Conservation (phyloP, 495 filamentous ascomycete species). For the Bathelium albidoporum region DNA sequence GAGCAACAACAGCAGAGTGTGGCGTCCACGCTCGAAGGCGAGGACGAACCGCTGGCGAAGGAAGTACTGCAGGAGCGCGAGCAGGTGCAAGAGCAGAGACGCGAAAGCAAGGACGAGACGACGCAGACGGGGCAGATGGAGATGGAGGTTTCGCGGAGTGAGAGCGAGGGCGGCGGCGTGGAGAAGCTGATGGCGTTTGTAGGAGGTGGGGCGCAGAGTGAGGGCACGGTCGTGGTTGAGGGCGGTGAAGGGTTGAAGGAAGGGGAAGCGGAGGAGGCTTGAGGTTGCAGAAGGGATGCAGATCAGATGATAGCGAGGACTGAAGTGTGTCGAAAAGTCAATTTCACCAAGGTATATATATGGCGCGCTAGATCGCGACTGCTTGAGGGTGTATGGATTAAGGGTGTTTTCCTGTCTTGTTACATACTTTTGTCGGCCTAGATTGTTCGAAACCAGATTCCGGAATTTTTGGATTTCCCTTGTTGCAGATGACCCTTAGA, state of each 20-base stretch:
- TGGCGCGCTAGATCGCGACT: background rate
- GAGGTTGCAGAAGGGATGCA: no score
- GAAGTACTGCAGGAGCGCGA: background rate
- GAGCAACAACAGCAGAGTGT: background rate
- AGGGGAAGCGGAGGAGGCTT: background rate
- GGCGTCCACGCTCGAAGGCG: background rate
- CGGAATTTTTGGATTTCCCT: no score
- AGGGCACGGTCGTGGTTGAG: slow-evolving; percentile 12
- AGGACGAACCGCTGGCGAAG: background rate
- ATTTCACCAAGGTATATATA: background rate
- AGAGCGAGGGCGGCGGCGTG: slow-evolving; percentile 5
- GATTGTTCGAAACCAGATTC: no score
- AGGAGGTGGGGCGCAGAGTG: slow-evolving; percentile 17
- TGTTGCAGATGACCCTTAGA: no score
- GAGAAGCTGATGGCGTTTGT: slow-evolving; percentile 18
- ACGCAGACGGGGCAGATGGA: slow-evolving; percentile 21
- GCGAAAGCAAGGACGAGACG: slow-evolving; percentile 6
- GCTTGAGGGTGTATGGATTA: no score
- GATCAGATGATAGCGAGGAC: no score
- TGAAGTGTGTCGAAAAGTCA: no score
- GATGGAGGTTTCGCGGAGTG: slow-evolving; percentile 5
- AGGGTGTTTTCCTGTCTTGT: no score
- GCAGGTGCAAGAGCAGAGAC: no score
- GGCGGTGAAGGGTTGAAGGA: slow-evolving; percentile 9
- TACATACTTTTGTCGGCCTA: no score